These are phyloP conservation scores for Casuarina cunninghamiana DNA, from an alignment of 306 rosid genomes.

Conservation along the genomic window DNA sequence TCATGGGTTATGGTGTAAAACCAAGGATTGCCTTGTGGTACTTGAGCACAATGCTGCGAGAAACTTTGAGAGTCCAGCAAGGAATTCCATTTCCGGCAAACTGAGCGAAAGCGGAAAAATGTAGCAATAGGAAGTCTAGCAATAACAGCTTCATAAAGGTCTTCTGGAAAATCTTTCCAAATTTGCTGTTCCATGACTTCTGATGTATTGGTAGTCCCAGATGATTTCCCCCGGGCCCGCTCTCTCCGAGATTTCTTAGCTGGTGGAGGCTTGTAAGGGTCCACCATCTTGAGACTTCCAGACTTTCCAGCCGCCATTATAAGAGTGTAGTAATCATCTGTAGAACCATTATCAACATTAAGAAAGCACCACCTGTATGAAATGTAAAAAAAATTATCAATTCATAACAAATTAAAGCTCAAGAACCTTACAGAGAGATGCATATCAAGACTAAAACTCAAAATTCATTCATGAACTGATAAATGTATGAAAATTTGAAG, in stretches of 20 bases:
- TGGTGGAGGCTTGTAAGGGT: slow-evolving; percentile 62
- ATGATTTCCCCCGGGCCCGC: slow-evolving; percentile 50
- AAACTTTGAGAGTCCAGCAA: slow-evolving; percentile 71
- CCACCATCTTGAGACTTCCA: slow-evolving; percentile 49
- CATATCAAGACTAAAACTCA: slow-evolving; percentile 7
- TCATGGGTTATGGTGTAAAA: slow-evolving; percentile 79
- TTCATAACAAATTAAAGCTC: neutral
- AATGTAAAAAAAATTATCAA: slow-evolving; percentile 25
- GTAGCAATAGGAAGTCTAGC: slow-evolving; percentile 83
- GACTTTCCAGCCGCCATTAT: slow-evolving; percentile 70
- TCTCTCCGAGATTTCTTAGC: slow-evolving; percentile 64
- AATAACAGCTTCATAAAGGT: slow-evolving; percentile 76
- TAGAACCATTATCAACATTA: slow-evolving; percentile 58
- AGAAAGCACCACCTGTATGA: slow-evolving; percentile 62
- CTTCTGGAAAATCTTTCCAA: slow-evolving; percentile 90
- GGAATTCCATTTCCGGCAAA: slow-evolving; percentile 80
- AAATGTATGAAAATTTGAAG: neutral
- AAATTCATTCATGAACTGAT: neutral
- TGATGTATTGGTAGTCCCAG: slow-evolving; percentile 38
- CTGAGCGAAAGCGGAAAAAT: slow-evolving; percentile 77
- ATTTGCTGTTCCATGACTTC: slow-evolving; percentile 72
- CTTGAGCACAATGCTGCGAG: slow-evolving; percentile 61
- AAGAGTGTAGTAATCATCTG: slow-evolving; percentile 63
- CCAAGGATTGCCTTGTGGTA: slow-evolving; percentile 72
- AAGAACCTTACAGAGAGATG: neutral